Base-by-base conservation (phyloP, 768 basidiomycete species). In the Macrolepiota dolichaula region DNA sequence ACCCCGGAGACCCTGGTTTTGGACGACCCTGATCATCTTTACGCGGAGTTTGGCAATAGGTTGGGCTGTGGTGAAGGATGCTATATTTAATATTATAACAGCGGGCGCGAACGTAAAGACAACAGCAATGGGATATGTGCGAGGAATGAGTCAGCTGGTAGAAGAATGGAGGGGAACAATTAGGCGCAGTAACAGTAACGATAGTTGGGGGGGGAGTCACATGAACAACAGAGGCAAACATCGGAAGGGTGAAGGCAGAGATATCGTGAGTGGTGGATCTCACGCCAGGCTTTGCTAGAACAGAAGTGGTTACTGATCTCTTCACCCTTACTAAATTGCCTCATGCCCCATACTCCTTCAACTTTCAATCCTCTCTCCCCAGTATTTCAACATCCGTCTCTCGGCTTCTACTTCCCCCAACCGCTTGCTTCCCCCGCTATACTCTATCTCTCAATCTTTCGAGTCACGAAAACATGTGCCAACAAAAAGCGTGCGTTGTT, bases 401-500 rank as follows among this genome's bases (percentile, higher is more conserved):
- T 49, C 32, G 13, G 17, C 13, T 32, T 66, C 62, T 65, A 68
- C 65, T 61, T 32, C 57, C 62, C 57, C 56, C 61, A 52, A 37
- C 54, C 51, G 51, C 54, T 49, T 59, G 57, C 57, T 46, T 51
- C 25, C 29, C 55, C n/a, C 42, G 17, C 25, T 32, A 51, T 60
- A 32, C 47, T 38, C 27, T 51, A 57, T 40, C 27, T 46, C 35
- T 51, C 49, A 35, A 19, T 12, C 61, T 55, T 50, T 58, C 27
- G 36, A 27, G 44, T 47, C 42, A n/a, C 29, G 15, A 51, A 49
- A 69, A 47, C 59, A 92, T 92, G 90, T 92, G 90, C 71, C 84
- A 78, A 78, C 85, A 84, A 73, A 79, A 91, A 72, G 87, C 90
- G 90, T 91, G 76, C 68, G 89, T 82, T 58, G 57, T 47, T 52